Percentiles rank a stretch among this genome's conserved stretches.
Conservation (phyloP, 345 rosid species). For the Syzygium jambos region DNA sequence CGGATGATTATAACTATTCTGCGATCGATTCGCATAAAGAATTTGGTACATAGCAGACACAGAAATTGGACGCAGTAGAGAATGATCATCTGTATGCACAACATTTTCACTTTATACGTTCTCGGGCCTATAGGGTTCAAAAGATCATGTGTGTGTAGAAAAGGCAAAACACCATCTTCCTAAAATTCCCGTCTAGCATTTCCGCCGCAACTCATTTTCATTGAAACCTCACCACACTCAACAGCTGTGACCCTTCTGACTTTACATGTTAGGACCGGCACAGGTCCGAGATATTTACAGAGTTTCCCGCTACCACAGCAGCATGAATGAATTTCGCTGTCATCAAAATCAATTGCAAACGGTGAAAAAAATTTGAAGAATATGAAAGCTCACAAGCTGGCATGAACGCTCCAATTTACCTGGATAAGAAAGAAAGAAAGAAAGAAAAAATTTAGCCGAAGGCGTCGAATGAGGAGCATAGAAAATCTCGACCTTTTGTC, state of each 20-base stretch:
- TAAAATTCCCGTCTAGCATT: not conserved
- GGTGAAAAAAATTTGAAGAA: not conserved
- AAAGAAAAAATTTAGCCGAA: not conserved
- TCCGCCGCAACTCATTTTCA: not conserved
- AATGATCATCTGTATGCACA: not conserved
- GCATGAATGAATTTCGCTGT: not conserved
- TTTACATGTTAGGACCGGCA: not conserved
- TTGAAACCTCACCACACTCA: not conserved
- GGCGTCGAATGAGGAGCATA: not conserved
- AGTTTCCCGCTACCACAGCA: not conserved
- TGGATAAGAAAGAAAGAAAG: not conserved
- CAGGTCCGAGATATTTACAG: not conserved
- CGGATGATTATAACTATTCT: not conserved
- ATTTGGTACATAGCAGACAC: not conserved
- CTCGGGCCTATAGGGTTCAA: not conserved
- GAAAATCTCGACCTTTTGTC: not conserved
- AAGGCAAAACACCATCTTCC: not conserved
- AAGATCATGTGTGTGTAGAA: not conserved
- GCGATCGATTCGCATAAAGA: not conserved
- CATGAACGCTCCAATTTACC: not conserved
- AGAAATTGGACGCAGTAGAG: not conserved
- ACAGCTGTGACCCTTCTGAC: not conserved
- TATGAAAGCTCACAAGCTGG: not conserved
- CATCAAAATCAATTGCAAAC: not conserved
- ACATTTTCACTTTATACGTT: not conserved